Evolutionary conservation across 2,329 filamentous ascomycete genomes (phyloP).

Genomic region (Didymella lethalis): DNA sequence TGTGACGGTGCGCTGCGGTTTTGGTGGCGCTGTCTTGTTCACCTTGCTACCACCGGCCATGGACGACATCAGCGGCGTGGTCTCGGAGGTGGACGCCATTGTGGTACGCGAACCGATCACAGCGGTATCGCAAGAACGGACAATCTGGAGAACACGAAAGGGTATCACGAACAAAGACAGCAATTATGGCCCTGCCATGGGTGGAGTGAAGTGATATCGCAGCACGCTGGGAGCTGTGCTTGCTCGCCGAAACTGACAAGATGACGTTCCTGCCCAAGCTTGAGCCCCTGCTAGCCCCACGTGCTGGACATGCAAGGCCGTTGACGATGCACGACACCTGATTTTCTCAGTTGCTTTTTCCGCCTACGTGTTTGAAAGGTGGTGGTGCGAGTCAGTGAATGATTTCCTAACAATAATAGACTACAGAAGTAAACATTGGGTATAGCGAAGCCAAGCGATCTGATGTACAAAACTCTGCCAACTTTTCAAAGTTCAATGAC

Average conservation of each 20-base stretch:
- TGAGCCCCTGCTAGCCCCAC: slow-evolving; percentile 23
- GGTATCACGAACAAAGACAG: slow-evolving; percentile 8
- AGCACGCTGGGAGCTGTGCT: slow-evolving; percentile 7
- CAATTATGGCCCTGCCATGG: slow-evolving; percentile 25
- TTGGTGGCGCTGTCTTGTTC: slow-evolving; percentile 35
- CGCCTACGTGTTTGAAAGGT: no score
- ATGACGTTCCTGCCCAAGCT: slow-evolving; percentile 25
- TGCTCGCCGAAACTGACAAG: slow-evolving; percentile 23
- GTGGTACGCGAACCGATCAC: slow-evolving; percentile 2
- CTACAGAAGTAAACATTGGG: slow-evolving; percentile 1
- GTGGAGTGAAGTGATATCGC: slow-evolving; percentile 16
- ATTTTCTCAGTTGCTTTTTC: neutral
- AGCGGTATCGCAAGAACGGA: slow-evolving; percentile 2
- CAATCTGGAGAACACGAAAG: neutral
- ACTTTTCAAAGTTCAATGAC: slow-evolving; percentile 8
- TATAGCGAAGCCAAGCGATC: slow-evolving; percentile 9
- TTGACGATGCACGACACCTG: slow-evolving; percentile 1
- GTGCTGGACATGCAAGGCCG: slow-evolving; percentile 18
- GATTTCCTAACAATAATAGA: neutral
- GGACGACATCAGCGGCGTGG: slow-evolving; percentile 50
- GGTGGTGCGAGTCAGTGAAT: no score
- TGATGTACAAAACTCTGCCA: neutral
- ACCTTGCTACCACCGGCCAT: slow-evolving; percentile 36
- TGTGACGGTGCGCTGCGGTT: slow-evolving; percentile 71
- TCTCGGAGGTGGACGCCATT: slow-evolving; percentile 50